Base-by-base conservation (phyloP, 768 basidiomycete genomes). In the Pisolithus sp. region DNA sequence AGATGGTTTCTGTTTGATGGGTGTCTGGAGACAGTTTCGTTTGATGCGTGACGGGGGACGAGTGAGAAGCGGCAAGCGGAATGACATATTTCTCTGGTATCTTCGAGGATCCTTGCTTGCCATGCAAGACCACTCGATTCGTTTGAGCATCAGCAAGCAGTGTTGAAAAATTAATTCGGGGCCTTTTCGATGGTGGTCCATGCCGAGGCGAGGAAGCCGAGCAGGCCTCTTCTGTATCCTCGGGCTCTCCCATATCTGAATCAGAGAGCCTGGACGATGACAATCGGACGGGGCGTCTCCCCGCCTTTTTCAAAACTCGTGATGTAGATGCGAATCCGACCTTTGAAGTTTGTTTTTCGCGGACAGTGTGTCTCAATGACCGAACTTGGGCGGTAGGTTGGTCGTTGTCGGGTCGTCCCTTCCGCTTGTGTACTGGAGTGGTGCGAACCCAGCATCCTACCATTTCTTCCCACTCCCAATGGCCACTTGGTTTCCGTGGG, bases 391-490 rank as follows among this genome's bases (percentile, higher is more conserved):
- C 7, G 7, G 36, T 48, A 44, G 48, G 50, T 26, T 38, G 49
- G 18, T 12, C 34, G 44, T 37, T 38, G 2, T 53, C 46, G 23
- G 52, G 49, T 17, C 53, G 50, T 56, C 46, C 62, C 49, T 24
- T 55, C 40, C 57, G 68, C 52, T 64, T 68, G 5, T 57, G 58
- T 30, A 58, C 44, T 24, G 73, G 72, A 2, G 72, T 68, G 51
- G 62, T 68, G 24, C 67, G 68, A 38, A 76, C 65, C 76, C 77
- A 79, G 52, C 72, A 72, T 2, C 67, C 72, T 6, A 77, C 60
- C 57, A 68, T 66, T 48, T 71, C 68, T 53, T 80, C 79, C 78
- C 78, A 80, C 37, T 70, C 66, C 73, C 77, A 80, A 21, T 70
- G 65, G 21, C 64, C 67, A 30, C 56, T 68, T 31, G 48, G 44